Conservation (phyloP, 164 flowering plant genomes). For the Tetracentron sinense region DNA sequence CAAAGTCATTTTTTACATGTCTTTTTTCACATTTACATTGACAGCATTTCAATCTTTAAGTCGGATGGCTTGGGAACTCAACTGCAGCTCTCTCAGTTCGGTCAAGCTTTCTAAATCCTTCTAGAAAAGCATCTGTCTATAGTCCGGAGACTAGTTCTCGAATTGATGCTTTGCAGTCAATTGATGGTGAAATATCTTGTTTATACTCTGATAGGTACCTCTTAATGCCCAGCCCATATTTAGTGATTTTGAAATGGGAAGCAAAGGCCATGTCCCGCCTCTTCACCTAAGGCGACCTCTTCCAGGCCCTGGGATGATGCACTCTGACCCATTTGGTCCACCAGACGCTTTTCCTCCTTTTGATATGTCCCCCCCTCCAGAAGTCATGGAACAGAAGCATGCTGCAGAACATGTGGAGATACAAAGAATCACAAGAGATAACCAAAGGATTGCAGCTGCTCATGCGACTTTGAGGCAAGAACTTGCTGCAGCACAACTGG, state of each 20-base stretch:
- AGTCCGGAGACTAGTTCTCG: no score
- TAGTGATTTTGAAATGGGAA: conserved; percentile 50
- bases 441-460: conserved; percentile 87
- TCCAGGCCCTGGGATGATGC: conserved; percentile 56
- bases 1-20: no score
- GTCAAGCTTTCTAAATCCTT: no score
- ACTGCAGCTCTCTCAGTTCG: no score
- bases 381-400: conserved; percentile 82
- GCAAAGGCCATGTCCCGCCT: conserved; percentile 78
- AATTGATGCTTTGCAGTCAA: not conserved
- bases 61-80: no score
- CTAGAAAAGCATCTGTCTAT: no score
- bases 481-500: conserved; percentile 84
- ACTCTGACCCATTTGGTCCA: conserved; percentile 62
- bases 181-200: not conserved
- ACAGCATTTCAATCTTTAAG: no score
- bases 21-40: no score
- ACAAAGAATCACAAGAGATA: conserved; percentile 74
- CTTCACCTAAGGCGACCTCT: conserved; percentile 59
- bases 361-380: conserved; percentile 76
- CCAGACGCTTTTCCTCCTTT: conserved; percentile 53
- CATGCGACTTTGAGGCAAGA: conserved; percentile 82
- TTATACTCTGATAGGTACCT: not conserved
- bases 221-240: not conserved
- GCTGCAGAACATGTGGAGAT: conserved; percentile 78